phyloP scores from a whole-genome alignment of 148 eudicot genomes.

The Fagopyrum tataricum region DNA sequence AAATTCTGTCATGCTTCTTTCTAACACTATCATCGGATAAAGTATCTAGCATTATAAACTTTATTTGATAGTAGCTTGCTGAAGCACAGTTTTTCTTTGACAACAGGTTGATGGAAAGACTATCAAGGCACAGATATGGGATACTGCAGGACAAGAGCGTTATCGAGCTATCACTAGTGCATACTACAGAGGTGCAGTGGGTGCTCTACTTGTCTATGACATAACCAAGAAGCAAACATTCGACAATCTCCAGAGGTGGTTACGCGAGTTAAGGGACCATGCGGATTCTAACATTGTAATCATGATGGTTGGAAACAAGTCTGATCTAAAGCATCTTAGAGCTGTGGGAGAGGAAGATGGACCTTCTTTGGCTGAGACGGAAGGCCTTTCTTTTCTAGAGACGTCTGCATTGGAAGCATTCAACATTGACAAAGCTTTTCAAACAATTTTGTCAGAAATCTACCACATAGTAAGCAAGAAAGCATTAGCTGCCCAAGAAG shows the following conservation, averaged over 20 bases:
- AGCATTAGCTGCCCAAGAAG: slow-evolving; percentile 43
- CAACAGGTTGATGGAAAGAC: slow-evolving; percentile 36
- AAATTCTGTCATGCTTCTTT: no score
- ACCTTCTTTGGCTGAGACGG: slow-evolving; percentile 29
- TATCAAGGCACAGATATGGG: slow-evolving; percentile 42
- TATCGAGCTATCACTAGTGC: slow-evolving; percentile 42
- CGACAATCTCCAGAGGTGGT: slow-evolving; percentile 37
- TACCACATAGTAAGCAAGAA: slow-evolving; percentile 39
- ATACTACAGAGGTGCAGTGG: slow-evolving; percentile 40
- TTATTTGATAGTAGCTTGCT: slow-evolving; percentile 6
- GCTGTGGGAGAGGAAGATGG: slow-evolving; percentile 34
- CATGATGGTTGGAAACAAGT: slow-evolving; percentile 45
- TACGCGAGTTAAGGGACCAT: slow-evolving; percentile 37
- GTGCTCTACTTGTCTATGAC: slow-evolving; percentile 38
- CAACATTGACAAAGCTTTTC: slow-evolving; percentile 38
- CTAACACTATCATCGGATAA: not conserved
- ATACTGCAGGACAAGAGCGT: slow-evolving; percentile 41
- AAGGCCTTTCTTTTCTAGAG: slow-evolving; percentile 37
- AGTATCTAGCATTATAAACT: not conserved
- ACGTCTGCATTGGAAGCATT: slow-evolving; percentile 38
- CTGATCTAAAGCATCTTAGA: slow-evolving; percentile 37
- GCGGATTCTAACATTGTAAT: slow-evolving; percentile 41
- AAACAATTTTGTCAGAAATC: slow-evolving; percentile 31
- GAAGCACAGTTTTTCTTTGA: not conserved
- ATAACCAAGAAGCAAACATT: slow-evolving; percentile 37